These are phyloP conservation scores for Clavispora santaluciae DNA, from an alignment of 805 yeast genomes.

Conservation along the genomic window DNA sequence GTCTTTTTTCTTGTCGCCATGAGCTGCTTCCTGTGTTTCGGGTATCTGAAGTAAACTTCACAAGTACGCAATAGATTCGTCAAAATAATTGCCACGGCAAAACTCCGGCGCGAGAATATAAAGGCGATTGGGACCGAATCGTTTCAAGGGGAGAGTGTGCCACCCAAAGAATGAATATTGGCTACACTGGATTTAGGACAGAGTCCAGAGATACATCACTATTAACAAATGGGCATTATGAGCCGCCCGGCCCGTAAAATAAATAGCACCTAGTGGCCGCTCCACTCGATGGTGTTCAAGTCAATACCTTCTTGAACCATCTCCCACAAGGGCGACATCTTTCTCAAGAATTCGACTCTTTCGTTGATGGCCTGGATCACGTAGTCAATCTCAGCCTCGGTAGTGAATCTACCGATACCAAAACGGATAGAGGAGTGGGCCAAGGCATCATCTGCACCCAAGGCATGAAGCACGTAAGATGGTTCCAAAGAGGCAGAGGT, in stretches of 20 bases:
- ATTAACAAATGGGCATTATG: not conserved
- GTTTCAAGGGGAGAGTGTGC: too few species aligned
- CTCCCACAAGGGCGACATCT: constrained; percentile 95
- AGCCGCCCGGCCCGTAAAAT: constrained; percentile 1
- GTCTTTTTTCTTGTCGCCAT: too few species aligned
- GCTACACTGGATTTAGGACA: too few species aligned
- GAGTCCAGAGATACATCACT: not conserved
- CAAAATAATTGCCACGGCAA: too few species aligned
- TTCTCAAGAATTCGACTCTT: constrained; percentile 87
- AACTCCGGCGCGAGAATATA: too few species aligned
- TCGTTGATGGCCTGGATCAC: constrained; percentile 84
- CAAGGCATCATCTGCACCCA: constrained; percentile 96
- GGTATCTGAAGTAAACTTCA: too few species aligned
- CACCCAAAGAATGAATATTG: too few species aligned
- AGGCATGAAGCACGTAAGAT: constrained; percentile 90
- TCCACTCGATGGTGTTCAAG: constrained; percentile 91
- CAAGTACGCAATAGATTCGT: too few species aligned
- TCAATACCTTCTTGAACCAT: constrained; percentile 99
- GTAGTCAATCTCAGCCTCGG: constrained; percentile 93
- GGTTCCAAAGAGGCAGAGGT: constrained; percentile 98
- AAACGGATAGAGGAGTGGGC: constrained; percentile 98
- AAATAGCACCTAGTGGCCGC: constrained; percentile 64
- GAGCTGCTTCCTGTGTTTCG: too few species aligned
- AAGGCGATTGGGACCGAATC: too few species aligned
- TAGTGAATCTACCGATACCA: constrained; percentile 95